Base-by-base conservation (phyloP, 495 filamentous ascomycete genomes). In the Parachaetomium inaequale region DNA sequence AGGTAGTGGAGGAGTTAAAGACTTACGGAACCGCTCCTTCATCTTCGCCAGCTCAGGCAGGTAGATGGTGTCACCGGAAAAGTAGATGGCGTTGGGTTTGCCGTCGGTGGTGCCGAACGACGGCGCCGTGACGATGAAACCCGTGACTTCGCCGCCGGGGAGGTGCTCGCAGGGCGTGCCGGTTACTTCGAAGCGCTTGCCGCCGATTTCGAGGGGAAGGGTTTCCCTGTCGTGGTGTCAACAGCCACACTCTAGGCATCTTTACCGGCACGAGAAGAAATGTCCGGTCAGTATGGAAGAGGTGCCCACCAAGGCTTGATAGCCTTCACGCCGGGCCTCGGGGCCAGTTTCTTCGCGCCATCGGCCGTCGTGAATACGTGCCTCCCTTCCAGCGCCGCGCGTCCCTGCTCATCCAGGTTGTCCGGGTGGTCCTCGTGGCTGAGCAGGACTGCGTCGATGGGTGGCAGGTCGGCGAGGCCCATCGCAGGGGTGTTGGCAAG, bases 341-440 rank as follows among this genome's bases (percentile, higher is more conserved):
- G 69, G 8, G 70, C 73, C 3, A 79, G 75, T 21, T 78, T 78
- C 19, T 68, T 73, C 0, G 74, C 75, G 6, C 80, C 80, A 69
- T 83, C 80, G 0, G 72, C 32, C 0, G 82, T 85, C 0, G 82
- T 84, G 17, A 85, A 69, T 11, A 84, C 79, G 5, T 55, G 68
- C 10, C 79, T 78, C 7, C 80, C 81, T 53, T 84, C 70, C 28
- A 85, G 75, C 0, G 82, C 70, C 19, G 42, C 34, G 17, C 73
- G 74, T 11, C 75, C 72, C 2, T 62, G 62, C 25, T 73, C 70
- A 38, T 85, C 81, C 0, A 85, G 74, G 62, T 83, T 85, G 59
- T 84, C 81, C 0, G 74, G 72, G 58, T 85, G 81, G 65, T 84
- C 81, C 69, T 84, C 82, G 59, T 85, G 81, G 66, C 78, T 79